Evolutionary conservation across 805 yeast species (phyloP).

Genomic region (Nakazawaea peltata): DNA sequence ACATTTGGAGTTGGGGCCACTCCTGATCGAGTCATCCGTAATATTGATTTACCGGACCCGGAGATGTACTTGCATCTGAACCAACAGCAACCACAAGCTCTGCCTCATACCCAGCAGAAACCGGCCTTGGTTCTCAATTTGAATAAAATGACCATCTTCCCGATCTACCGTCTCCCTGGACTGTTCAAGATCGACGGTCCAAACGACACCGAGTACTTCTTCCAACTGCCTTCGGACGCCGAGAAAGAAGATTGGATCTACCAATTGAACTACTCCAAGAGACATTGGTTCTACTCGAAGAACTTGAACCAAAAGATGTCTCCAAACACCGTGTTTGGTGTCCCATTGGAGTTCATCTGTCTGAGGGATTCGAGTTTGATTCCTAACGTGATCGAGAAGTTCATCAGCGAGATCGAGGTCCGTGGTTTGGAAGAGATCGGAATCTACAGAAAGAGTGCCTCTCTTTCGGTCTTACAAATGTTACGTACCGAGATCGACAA

Average conservation of each 20-base stretch:
- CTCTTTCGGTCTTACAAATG: slow-evolving; percentile 35
- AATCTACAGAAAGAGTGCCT: slow-evolving; percentile 64
- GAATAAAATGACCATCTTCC: slow-evolving; percentile 38
- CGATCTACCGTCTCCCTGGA: slow-evolving; percentile 40
- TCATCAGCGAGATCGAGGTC: slow-evolving; percentile 72
- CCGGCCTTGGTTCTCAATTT: slow-evolving; percentile 42
- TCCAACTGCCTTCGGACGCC: slow-evolving; percentile 55
- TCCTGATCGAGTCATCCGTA: slow-evolving; percentile 39
- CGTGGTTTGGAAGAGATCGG: slow-evolving; percentile 90
- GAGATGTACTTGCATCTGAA: slow-evolving; percentile 19
- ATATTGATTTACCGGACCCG: slow-evolving; percentile 53
- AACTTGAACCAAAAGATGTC: slow-evolving; percentile 16
- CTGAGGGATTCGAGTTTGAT: slow-evolving; percentile 53
- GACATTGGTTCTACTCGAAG: slow-evolving; percentile 49
- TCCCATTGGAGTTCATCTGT: slow-evolving; percentile 73
- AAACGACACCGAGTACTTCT: slow-evolving; percentile 33
- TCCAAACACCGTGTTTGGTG: slow-evolving; percentile 61
- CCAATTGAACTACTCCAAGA: slow-evolving; percentile 35
- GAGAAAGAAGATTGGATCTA: slow-evolving; percentile 75
- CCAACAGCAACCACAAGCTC: too few relatives aligned
- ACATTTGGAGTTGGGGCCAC: slow-evolving; percentile 34
- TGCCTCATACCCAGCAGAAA: slow-evolving; percentile 36
- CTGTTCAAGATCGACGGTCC: slow-evolving; percentile 38
- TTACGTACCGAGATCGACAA: slow-evolving; percentile 37
- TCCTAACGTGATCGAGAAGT: slow-evolving; percentile 59